A percentile compares a stretch with the other conserved stretches of the same genome.
These are phyloP conservation scores for Eucalyptus paniculata DNA, from an alignment of 345 rosid species.

Conservation along the genomic window DNA sequence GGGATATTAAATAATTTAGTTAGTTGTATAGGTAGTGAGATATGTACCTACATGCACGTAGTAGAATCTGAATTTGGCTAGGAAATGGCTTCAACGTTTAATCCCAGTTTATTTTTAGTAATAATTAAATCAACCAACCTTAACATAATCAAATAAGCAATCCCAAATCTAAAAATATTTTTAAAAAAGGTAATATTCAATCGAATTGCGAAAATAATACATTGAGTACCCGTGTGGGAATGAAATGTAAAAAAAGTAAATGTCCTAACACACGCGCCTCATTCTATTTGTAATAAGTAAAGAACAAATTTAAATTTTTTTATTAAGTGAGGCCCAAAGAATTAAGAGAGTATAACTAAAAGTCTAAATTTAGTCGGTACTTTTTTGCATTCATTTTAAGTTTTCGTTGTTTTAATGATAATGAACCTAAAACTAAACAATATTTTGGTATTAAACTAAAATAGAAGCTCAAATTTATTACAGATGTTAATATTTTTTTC, in stretches of 20 bases:
- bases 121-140: not conserved
- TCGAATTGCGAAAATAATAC: not conserved
- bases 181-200: no score
- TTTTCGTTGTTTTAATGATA: not conserved
- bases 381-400: not conserved
- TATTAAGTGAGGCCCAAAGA: not conserved
- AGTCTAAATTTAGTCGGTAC: not conserved
- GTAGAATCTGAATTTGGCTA: not conserved
- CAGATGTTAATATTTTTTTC: not conserved
- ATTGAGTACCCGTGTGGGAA: not conserved
- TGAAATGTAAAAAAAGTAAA: not conserved
- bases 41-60: not conserved
- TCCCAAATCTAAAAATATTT: not conserved
- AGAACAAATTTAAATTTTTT: no score
- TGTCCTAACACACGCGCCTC: not conserved
- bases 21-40: not conserved
- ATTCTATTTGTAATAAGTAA: not conserved
- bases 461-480: not conserved
- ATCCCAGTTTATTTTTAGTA: not conserved
- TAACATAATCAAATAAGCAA: no score
- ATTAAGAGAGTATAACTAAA: not conserved
- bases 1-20: not conserved
- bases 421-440: not conserved
- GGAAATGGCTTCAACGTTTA: not conserved
- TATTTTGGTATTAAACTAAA: not conserved